Base-by-base conservation (phyloP, 139 green algal genomes). In the Chlorella sp. region DNA sequence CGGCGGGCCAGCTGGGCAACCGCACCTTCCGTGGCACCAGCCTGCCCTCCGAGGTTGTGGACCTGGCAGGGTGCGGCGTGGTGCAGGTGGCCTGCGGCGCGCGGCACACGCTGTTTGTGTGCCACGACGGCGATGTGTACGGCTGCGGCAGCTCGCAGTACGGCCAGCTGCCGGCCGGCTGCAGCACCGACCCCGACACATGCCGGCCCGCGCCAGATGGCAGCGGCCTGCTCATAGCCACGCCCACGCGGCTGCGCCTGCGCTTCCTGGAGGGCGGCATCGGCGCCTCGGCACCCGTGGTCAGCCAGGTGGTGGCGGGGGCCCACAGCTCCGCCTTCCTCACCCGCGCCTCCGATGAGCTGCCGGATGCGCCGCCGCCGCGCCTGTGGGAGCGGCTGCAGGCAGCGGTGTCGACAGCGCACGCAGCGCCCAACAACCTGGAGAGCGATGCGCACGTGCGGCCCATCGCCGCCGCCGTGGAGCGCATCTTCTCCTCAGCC, bases 401-500 rank as follows among this genome's bases (percentile, higher is more conserved):
- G 44, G 30, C 55, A 21, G 85, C 87, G 16, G 71, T 88, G 25
- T 69, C 32, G 34, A 23, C 36, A 21, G 87, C 87, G 62, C 57
- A 64, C 23, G 70, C 72, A 1, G 69, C 85, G 25, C 78, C 85
- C n/a, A 67, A 87, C 62, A 67, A 87, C 62, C 34, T 86, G 36
- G 85, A 89, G 68, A 36, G 12, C 30, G 78, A 85, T 4, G 76
- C 76, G 69, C 80, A 88, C 56, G 74, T 93, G 39, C 87, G 86
- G 57, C 87, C 89, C 63, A 88, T 92, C 23, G 57, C 86, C 0
- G 84, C 74, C 13, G 89, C 89, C 13, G 90, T 98, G 34, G 92
- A 96, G 73, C 89, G 93, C 80, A 92, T 98, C 7, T 96, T 97
- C 82, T 89, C 91, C 67, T 95, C 88, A 13, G 93, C 95, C 18